Base-by-base conservation (phyloP, 2,329 filamentous ascomycete species). In the Aspergillus flavus region DNA sequence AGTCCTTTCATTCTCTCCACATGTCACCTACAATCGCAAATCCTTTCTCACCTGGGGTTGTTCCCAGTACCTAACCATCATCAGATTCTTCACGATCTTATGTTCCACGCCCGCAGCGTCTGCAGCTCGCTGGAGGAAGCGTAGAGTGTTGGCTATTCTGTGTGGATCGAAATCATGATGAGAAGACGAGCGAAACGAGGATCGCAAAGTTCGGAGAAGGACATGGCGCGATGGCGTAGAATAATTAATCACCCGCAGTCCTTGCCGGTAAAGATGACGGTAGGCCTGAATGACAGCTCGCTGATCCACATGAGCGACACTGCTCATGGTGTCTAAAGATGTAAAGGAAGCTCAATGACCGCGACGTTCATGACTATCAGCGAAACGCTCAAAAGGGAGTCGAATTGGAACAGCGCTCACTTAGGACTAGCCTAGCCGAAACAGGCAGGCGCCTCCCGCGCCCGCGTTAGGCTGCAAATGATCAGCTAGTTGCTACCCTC, bases 191-290 rank as follows among this genome's bases (percentile, higher is more conserved):
- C 81, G 77, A 72, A 82, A 84, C 30, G 80, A 69, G 10, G 73
- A 73, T 57, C 78, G 78, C 46, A 84, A 66, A 32, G 75, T 78
- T 58, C 81, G 75, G 57, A 81, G 82, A 21, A 87, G 72, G 2
- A 84, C 81, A 75, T 83, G 83, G 59, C 86, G 85, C 23, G 83
- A 81, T 12, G 87, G 87, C 55, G 80, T 82, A 1, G 86, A 83
- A 74, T 86, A 87, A 61, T 84, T 83, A 59, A 88, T 78, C 4
- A 85, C 85, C 58, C 82, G 81, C 23, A 89, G 76, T 10, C 81
- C 78, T 34, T 82, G 79, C 30, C 84, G 82, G 67, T 85, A 86
- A 48, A 89, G 78, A 60, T 83, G 80, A 63, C 87, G 84, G 72
- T 89, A 89, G 58, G 85, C 84, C 68, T 80, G 78, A 61, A 84